phyloP scores from a whole-genome alignment of 2,329 filamentous ascomycete species.

The Cladosporium cucumerinum region DNA sequence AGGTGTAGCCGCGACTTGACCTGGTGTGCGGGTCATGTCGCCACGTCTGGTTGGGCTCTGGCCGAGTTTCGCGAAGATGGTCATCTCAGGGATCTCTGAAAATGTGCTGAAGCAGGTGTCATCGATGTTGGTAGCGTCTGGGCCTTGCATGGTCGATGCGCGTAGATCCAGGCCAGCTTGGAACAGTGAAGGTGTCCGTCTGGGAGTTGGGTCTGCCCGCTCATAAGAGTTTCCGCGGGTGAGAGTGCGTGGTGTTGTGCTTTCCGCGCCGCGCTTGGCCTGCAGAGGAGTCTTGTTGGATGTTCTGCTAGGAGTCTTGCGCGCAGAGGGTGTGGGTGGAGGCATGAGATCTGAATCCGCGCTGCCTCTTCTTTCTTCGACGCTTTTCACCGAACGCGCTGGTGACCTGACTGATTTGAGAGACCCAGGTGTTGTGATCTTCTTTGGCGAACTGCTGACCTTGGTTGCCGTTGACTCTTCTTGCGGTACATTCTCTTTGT shows the following conservation, averaged over 20 bases:
- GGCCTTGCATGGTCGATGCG: constrained; percentile 20
- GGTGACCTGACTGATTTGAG: constrained; percentile 18
- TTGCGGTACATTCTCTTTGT: constrained; percentile 33
- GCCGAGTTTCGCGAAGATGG: constrained; percentile 71
- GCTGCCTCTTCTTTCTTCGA: constrained; percentile 23
- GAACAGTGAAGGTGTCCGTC: constrained; percentile 21
- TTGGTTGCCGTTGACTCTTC: constrained; percentile 23
- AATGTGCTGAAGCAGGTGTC: constrained; percentile 82
- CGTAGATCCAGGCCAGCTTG: constrained; percentile 28
- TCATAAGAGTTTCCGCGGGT: constrained; percentile 24
- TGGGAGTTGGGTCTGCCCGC: constrained; percentile 16
- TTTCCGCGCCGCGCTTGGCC: constrained; percentile 23
- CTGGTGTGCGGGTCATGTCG: constrained; percentile 26
- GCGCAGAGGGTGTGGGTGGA: constrained; percentile 23
- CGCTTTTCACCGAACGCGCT: constrained; percentile 5
- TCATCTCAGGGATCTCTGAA: constrained; percentile 85
- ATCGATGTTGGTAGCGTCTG: constrained; percentile 47
- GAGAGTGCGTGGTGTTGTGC: constrained; percentile 27
- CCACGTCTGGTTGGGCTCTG: constrained; percentile 47
- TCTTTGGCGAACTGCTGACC: constrained; percentile 25
- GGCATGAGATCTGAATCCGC: constrained; percentile 32
- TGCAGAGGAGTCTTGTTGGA: constrained; percentile 31
- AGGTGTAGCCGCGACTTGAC: constrained; percentile 44
- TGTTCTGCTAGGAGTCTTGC: constrained; percentile 31
- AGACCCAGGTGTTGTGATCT: constrained; percentile 24